Evolutionary conservation across 345 rosid species (phyloP).

Genomic region (Aquilaria yunnanensis): DNA sequence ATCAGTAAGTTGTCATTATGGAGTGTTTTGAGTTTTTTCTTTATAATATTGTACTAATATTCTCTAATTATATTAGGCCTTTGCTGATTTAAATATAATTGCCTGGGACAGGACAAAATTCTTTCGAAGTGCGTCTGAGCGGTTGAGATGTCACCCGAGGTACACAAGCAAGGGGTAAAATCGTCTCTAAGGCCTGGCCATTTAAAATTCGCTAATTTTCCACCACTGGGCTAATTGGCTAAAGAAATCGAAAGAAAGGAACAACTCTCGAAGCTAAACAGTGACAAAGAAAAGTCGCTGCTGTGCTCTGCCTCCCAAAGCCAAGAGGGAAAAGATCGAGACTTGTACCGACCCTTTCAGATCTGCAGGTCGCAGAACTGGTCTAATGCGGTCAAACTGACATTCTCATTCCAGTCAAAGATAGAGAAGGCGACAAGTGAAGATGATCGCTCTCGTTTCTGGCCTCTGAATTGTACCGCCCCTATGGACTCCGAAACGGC

Average conservation of each 20-base stretch:
- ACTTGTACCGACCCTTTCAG: slow-evolving; percentile 11
- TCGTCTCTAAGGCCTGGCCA: too few relatives aligned
- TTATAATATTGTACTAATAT: too few relatives aligned
- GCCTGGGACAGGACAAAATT: too few relatives aligned
- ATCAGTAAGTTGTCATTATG: too few relatives aligned
- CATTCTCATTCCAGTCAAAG: not conserved
- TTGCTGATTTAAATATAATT: too few relatives aligned
- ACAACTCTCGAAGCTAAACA: slow-evolving; percentile 10
- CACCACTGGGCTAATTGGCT: too few relatives aligned
- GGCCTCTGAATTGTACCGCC: slow-evolving; percentile 3
- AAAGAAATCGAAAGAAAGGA: slow-evolving; percentile 1
- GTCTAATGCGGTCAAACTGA: slow-evolving; percentile 8
- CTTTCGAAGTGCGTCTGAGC: too few relatives aligned
- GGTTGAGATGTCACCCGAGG: too few relatives aligned
- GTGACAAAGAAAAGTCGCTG: slow-evolving; percentile 7
- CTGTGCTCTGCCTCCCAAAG: not conserved
- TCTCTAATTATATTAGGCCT: too few relatives aligned
- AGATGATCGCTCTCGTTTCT: slow-evolving; percentile 7
- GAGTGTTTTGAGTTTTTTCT: too few relatives aligned
- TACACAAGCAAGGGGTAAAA: too few relatives aligned
- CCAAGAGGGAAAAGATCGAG: not conserved
- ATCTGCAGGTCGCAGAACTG: slow-evolving; percentile 12
- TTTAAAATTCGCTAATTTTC: too few relatives aligned
- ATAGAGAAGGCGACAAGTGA: not conserved
- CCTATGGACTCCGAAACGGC: slow-evolving; percentile 38